These are phyloP conservation scores for Ogataea polymorpha DNA, from an alignment of 805 yeast species.

Conservation along the genomic window DNA sequence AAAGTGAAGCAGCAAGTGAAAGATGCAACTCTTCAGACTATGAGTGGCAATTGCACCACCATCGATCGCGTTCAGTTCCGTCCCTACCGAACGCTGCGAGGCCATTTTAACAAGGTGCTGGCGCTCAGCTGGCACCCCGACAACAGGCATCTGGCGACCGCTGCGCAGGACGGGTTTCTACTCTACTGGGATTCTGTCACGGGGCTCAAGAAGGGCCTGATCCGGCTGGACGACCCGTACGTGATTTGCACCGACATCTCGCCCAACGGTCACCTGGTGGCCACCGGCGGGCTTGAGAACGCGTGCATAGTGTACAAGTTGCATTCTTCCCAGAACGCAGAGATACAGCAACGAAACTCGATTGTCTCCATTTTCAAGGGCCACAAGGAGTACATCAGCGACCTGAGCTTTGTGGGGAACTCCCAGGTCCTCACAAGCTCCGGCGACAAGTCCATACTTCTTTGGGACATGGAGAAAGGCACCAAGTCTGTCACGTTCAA, in stretches of 20 bases:
- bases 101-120: slow-evolving; percentile 73
- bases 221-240: slow-evolving; percentile 75
- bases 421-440: slow-evolving; percentile 61
- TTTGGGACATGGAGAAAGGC: slow-evolving; percentile 77
- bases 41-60: slow-evolving; percentile 25
- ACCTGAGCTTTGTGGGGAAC: slow-evolving; percentile 62
- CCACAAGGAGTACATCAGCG: slow-evolving; percentile 79
- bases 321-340: slow-evolving; percentile 5
- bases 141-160: slow-evolving; percentile 60
- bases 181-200: slow-evolving; percentile 78
- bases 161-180: slow-evolving; percentile 84
- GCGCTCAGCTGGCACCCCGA: slow-evolving; percentile 68
- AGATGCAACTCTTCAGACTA: slow-evolving; percentile 27
- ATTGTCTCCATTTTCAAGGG: slow-evolving; percentile 63
- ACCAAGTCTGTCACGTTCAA: slow-evolving; percentile 48
- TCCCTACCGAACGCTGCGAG: slow-evolving; percentile 40
- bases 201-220: slow-evolving; percentile 67
- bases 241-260: slow-evolving; percentile 72
- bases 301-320: slow-evolving; percentile 66
- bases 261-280: slow-evolving; percentile 62
- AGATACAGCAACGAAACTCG: slow-evolving; percentile 14
- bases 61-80: slow-evolving; percentile 13
- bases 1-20: slow-evolving; percentile 27
- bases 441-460: slow-evolving; percentile 75
- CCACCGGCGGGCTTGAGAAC: slow-evolving; percentile 82